phyloP scores from a whole-genome alignment of 2,329 filamentous ascomycete species.

The Aspergillus novofumigatus region DNA sequence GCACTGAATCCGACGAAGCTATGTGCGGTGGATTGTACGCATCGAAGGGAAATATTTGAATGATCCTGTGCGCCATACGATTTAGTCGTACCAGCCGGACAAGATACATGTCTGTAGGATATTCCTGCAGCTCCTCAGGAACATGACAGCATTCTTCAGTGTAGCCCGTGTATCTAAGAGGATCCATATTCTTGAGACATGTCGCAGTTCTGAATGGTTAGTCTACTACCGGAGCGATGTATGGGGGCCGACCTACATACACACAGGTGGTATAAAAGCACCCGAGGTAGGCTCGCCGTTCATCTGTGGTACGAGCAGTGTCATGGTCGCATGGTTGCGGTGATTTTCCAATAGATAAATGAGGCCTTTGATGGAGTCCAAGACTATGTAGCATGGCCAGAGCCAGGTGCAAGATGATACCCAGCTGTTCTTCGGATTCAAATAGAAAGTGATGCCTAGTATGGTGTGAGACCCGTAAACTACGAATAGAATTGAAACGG shows the following conservation, averaged over 20 bases:
- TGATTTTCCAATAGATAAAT: constrained; percentile 9
- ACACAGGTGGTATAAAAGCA: constrained; percentile 54
- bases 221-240: neutral
- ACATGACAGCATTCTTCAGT: constrained; percentile 49
- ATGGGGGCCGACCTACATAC: constrained; percentile 33
- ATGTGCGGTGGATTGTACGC: constrained; percentile 10
- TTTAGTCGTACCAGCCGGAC: constrained; percentile 49
- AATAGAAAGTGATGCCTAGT: constrained; percentile 4
- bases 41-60: constrained; percentile 22
- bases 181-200: constrained; percentile 43
- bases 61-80: constrained; percentile 50
- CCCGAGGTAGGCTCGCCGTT: constrained; percentile 50
- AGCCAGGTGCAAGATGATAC: constrained; percentile 49
- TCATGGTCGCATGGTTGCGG: neutral
- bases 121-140: constrained; percentile 44
- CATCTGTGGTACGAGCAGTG: constrained; percentile 46
- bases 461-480: neutral
- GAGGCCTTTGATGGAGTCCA: constrained; percentile 26
- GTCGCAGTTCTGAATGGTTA: constrained; percentile 15
- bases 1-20: constrained; percentile 14
- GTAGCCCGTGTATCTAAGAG: constrained; percentile 51
- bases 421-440: constrained; percentile 40
- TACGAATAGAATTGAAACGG: neutral
- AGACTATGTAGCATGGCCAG: constrained; percentile 45
- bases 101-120: constrained; percentile 45